These are phyloP conservation scores for Pythium dissotocum DNA, from an alignment of 352 stramenopile species.

Conservation along the genomic window DNA sequence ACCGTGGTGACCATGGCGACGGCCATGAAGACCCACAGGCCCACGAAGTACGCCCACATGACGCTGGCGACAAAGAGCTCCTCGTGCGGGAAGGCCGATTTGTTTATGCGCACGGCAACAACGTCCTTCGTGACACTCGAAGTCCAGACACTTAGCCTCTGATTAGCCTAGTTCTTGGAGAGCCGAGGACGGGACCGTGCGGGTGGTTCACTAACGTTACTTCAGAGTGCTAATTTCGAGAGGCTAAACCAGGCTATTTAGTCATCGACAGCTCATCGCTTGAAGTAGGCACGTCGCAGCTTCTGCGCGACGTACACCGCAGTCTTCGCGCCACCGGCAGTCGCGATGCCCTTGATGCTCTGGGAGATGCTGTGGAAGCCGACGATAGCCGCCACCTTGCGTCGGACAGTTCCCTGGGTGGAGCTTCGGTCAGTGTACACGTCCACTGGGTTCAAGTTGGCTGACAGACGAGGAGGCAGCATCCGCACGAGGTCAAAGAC, in stretches of 20 bases:
- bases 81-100: background rate
- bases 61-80: background rate
- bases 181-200: background rate
- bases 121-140: background rate
- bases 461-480: constrained; percentile 53
- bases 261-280: constrained; percentile 11
- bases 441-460: constrained; percentile 34
- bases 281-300: constrained; percentile 85
- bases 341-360: constrained; percentile 89
- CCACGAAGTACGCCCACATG: constrained; percentile 21
- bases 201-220: no score
- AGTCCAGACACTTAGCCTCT: background rate
- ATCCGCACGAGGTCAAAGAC: constrained; percentile 48
- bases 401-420: constrained; percentile 71
- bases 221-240: background rate
- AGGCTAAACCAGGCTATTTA: background rate
- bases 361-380: constrained; percentile 85
- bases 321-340: constrained; percentile 77
- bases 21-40: constrained; percentile 16
- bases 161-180: background rate
- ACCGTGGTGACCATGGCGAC: constrained; percentile 21
- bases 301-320: constrained; percentile 84
- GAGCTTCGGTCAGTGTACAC: constrained; percentile 34
- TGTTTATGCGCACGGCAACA: background rate
- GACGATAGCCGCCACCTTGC: constrained; percentile 65